Evolutionary conservation across 345 rosid genomes (phyloP), one percentile per base, ranked within the genome.

Genomic region (Eucalyptus erythrocorys): DNA sequence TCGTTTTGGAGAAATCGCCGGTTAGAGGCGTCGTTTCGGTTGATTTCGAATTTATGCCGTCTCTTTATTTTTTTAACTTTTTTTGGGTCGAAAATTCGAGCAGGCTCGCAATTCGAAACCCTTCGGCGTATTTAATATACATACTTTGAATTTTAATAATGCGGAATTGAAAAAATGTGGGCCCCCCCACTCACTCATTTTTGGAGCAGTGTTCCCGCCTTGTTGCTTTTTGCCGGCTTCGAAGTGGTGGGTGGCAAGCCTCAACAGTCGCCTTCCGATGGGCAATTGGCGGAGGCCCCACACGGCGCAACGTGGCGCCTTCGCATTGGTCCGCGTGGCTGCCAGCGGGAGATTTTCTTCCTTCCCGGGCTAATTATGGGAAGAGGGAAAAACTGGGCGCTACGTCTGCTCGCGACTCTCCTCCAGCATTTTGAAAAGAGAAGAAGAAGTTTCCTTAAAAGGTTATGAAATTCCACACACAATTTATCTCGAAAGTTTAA

Each of bases 121-220:
- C 43, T 17, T 34, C 43, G 24, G 43, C 81, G 61, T 10, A 55
- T 55, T 24, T 10, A 8, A 53, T 24, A 55, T 55, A 24, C 21
- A 19, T 21, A 22, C 6, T 55, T 55, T 55, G 30, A 81, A 22
- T 80, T 50, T 80, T n/a, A 85, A 27, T 48, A n/a, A 30, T 14
- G 42, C 26, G 48, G 43, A 64, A 30, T 21, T n/a, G 3, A 21
- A 32, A 86, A 50, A 43, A 21, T 82, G 91, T 87, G 91, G 91
- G 84, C 50, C 88, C 93, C 87, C 24, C 84, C 47, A 1, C 32
- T 6, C 13, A 5, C 45, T 12, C 30, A 34, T 26, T 90, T 90
- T 89, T 86, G 91, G 92, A 85, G 55, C 48, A 12, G 86, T 48
- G 79, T 90, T 92, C 91, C 92, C 93, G 92, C 92, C 93, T 86